These are phyloP conservation scores for Colletotrichum eremochloae DNA, from an alignment of 2,329 filamentous ascomycete species.

Conservation along the genomic window DNA sequence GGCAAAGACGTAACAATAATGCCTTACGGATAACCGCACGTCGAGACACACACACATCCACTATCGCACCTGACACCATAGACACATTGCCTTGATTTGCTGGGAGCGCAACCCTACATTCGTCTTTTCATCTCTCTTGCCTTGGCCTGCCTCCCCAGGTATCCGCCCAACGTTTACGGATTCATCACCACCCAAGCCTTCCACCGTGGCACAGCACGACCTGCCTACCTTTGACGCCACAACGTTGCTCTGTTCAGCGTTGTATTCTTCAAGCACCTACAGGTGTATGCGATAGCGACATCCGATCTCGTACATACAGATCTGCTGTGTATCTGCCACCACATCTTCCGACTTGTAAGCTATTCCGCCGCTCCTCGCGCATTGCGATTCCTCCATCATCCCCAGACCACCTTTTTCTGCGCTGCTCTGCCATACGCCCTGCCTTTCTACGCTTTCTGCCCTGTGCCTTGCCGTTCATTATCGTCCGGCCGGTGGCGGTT, in stretches of 20 bases:
- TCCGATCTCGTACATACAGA: not conserved
- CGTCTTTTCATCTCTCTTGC: not conserved
- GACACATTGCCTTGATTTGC: not conserved
- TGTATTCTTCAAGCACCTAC: not conserved
- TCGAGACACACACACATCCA: not conserved
- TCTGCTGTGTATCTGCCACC: not conserved
- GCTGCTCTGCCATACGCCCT: not conserved
- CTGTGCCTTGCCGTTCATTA: not conserved
- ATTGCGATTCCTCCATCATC: not conserved
- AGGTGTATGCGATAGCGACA: constrained; percentile 1
- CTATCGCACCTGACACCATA: not conserved
- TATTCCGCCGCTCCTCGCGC: not conserved
- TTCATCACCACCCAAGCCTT: not conserved
- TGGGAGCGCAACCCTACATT: not conserved
- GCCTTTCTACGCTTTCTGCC: not conserved
- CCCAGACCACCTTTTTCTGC: not conserved
- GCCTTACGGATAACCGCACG: constrained; percentile 15
- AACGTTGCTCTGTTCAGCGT: not conserved
- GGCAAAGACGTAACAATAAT: constrained; percentile 8
- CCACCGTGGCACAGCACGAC: not conserved
- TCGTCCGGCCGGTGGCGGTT: not conserved
- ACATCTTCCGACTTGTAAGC: constrained; percentile 16
- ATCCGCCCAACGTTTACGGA: not conserved
- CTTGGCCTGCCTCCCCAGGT: not conserved
- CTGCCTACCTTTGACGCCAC: not conserved